Base-by-base conservation (phyloP, 75 land plant species). In the Larix kaempferi region DNA sequence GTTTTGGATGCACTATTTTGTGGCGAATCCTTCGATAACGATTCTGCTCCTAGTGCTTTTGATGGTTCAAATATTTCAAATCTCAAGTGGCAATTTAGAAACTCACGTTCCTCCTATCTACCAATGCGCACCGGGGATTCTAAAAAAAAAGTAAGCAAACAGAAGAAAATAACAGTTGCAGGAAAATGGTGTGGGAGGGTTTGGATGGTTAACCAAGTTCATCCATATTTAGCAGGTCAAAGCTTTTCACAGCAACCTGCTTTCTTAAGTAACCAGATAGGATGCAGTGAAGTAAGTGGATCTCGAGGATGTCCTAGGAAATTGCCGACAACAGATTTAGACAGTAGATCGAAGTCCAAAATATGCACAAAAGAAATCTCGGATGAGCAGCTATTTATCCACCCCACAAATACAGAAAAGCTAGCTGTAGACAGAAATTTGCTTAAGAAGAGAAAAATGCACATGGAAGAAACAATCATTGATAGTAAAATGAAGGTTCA, bases 111-210 rank as follows among this genome's bases (percentile, higher is more conserved):
- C 27, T 78, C 69, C 55, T 10, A 33, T 16, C 60, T 73, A 59
- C n/a, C 60, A 57, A 75, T 66, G 69, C 19, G 44, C 0, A 59
- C 74, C 1, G 75, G 59, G 13, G 44, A 57, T 39, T 62, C 75
- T 35, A 83, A 61, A 78, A 77, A 67, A 57, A 69, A 78, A 27
- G 86, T 66, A 78, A 84, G 84, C 80, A 94, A 86, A 67, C 12
- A 79, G 95, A 86, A 60, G 74, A 82, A 49, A 79, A 86, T 62
- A 62, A 62, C 22, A 11, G 87, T 94, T 26, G 93, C 91, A 37
- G 94, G 95, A 1, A 89, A 85, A 77, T 97, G 98, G 98, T 97
- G 99, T 79, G 99, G 99, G 5, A 92, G 81, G 79, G 91, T 88
- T 15, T 97, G 98, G 99, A 93, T 86, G 91, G 83, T 86, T 6